These are phyloP conservation scores for Dicorynia guianensis DNA, from an alignment of 306 rosid species.

Conservation along the genomic window DNA sequence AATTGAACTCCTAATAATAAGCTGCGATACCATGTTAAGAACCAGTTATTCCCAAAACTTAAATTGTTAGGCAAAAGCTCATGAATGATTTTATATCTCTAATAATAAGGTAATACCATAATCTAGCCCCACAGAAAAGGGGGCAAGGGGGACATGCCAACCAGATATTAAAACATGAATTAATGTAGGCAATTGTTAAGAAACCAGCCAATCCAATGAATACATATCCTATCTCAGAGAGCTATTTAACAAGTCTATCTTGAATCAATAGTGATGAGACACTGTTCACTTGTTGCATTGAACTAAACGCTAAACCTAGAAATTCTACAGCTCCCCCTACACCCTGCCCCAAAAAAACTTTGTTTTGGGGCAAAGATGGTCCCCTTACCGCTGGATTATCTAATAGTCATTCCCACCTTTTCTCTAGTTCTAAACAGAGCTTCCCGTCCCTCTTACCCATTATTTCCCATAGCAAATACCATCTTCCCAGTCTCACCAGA, in stretches of 20 bases:
- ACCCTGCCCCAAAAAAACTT: too few species aligned
- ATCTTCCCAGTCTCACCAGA: not conserved
- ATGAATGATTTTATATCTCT: too few species aligned
- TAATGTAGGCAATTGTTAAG: not conserved
- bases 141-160: not conserved
- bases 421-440: not conserved
- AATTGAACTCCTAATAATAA: too few species aligned
- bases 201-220: not conserved
- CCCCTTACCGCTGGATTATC: not conserved
- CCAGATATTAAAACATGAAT: not conserved
- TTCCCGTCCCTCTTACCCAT: not conserved
- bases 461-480: not conserved
- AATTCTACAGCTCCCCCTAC: too few species aligned
- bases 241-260: not conserved
- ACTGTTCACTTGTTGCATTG: constrained; percentile 3
- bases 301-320: constrained; percentile 8
- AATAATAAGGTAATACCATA: too few species aligned
- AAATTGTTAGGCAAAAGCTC: too few species aligned
- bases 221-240: not conserved
- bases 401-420: not conserved
- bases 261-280: constrained; percentile 14
- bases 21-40: too few species aligned
- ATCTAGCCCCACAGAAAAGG: too few species aligned
- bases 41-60: too few species aligned
- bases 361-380: not conserved